Conservation (phyloP, 1,284 basidiomycete species). For the Ceratobasidium sp. region DNA sequence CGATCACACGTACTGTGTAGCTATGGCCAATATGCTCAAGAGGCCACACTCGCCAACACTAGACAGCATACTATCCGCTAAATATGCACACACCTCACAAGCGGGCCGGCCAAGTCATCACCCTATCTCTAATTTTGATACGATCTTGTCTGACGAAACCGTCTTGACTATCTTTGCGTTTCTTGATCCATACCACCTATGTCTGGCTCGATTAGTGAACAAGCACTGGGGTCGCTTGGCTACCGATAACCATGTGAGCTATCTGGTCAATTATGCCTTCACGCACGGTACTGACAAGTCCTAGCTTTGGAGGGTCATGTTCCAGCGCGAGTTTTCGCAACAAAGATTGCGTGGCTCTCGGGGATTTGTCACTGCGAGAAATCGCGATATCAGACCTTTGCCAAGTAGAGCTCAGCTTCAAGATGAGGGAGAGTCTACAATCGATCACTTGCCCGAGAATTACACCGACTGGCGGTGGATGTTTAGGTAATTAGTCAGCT, state of each 20-base stretch:
- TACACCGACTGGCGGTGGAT: slow-evolving; percentile 79
- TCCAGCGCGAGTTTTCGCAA: slow-evolving; percentile 67
- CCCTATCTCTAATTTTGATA: slow-evolving; percentile 57
- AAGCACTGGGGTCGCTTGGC: slow-evolving; percentile 71
- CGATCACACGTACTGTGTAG: slow-evolving; percentile 9
- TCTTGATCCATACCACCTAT: slow-evolving; percentile 70
- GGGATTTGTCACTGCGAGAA: slow-evolving; percentile 52
- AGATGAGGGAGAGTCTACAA: slow-evolving; percentile 5
- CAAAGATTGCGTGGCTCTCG: slow-evolving; percentile 58
- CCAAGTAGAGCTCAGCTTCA: slow-evolving; percentile 57
- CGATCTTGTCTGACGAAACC: slow-evolving; percentile 73
- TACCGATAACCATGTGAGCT: slow-evolving; percentile 61
- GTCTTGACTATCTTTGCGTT: slow-evolving; percentile 74
- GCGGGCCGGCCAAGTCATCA: not conserved
- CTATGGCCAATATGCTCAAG: slow-evolving; percentile 23
- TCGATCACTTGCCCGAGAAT: slow-evolving; percentile 46
- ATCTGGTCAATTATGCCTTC: slow-evolving; percentile 37
- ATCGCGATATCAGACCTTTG: slow-evolving; percentile 63
- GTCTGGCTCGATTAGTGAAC: slow-evolving; percentile 65
- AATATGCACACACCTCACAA: slow-evolving; percentile 2
- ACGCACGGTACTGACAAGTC: slow-evolving; percentile 43
- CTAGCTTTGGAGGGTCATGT: slow-evolving; percentile 66
- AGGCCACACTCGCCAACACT: slow-evolving; percentile 20
- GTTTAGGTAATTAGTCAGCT: slow-evolving; percentile 55
- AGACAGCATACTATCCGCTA: slow-evolving; percentile 2